Conservation (phyloP, 208 protist species). For the Leishmania arabica region DNA sequence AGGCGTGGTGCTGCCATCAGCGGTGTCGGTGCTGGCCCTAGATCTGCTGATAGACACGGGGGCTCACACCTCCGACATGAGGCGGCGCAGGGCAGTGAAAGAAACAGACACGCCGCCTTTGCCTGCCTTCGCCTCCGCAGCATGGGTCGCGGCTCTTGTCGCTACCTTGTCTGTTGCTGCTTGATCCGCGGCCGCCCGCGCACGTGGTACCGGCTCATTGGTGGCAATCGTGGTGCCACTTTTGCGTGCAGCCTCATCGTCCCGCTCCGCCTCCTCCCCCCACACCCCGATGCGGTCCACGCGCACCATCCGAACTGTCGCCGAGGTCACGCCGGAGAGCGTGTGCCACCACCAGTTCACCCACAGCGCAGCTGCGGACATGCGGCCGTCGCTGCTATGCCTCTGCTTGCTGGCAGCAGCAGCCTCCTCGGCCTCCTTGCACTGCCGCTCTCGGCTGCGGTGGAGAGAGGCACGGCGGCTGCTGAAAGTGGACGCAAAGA, state of each 20-base stretch:
- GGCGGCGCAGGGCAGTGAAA: constrained; percentile 16
- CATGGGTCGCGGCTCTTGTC: background rate
- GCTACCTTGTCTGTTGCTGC: background rate
- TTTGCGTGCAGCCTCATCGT: background rate
- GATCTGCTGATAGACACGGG: constrained; percentile 11
- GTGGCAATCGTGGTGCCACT: background rate
- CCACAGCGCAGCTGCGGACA: background rate
- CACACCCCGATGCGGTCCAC: background rate
- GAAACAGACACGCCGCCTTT: constrained; percentile 17
- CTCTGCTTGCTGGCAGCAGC: background rate
- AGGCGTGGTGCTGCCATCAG: background rate
- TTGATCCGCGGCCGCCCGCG: background rate
- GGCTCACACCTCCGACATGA: constrained; percentile 25
- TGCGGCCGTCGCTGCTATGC: constrained; percentile 1
- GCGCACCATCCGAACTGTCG: background rate
- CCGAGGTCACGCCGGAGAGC: background rate
- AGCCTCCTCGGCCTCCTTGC: constrained; percentile 18
- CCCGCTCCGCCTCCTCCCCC: constrained; percentile 1
- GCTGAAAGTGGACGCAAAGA: constrained; percentile 29
- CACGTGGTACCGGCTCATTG: background rate
- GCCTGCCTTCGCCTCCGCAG: background rate
- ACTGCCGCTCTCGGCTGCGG: constrained; percentile 16
- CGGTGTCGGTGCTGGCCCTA: background rate
- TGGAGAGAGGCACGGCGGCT: constrained; percentile 20
- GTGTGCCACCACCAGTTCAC: constrained; percentile 13